Base-by-base conservation (phyloP, 2,329 filamentous ascomycete species). In the Apiospora rasikravindrae region DNA sequence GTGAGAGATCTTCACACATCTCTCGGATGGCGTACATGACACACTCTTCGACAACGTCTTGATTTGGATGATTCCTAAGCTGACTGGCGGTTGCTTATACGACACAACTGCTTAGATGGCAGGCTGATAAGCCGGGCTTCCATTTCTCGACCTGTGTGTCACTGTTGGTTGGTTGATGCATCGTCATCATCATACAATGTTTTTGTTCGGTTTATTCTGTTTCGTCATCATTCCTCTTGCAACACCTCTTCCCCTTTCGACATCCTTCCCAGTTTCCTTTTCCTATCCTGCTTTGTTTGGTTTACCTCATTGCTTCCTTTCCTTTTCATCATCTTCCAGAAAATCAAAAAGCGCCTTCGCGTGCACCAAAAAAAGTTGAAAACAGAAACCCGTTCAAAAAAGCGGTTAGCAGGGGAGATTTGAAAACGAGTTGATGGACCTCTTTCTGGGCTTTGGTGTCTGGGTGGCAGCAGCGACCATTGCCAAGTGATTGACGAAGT, bases 71-170 rank as follows among this genome's bases (percentile, higher is more conserved):
- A n/a, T 64, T 64, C 57, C 29, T 64, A 64, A 64, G 57, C 57
- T 7, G 57, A 64, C 57, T 64, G 57, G 57, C 57, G 40, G 57
- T 64, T 14, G 57, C 33, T n/a, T 14, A 13, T 13, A 40, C 19
- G 11, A 64, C 22, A 22, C 22, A 29, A 24, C 57, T 64, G 57
- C 33, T 33, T 40, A 40, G 57, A 64, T 24, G 57, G 57, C 57
- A 40, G 57, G 57, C 57, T 64, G 57, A 64, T 64, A 64, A 64
- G 57, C 57, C 57, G 57, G 57, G 57, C 57, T 64, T 64, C 57
- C 57, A 64, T n/a, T 64, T 64, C 57, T 64, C 40, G 57, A 22
- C 57, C 33, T 19, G 57, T 22, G 33, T 11, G 57, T 64, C 57
- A 40, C 57, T 64, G 57, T 64, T 64, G 57, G 53, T 19, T 64